Conservation (phyloP, 2,329 filamentous ascomycete species). For the Penicillium digitatum region DNA sequence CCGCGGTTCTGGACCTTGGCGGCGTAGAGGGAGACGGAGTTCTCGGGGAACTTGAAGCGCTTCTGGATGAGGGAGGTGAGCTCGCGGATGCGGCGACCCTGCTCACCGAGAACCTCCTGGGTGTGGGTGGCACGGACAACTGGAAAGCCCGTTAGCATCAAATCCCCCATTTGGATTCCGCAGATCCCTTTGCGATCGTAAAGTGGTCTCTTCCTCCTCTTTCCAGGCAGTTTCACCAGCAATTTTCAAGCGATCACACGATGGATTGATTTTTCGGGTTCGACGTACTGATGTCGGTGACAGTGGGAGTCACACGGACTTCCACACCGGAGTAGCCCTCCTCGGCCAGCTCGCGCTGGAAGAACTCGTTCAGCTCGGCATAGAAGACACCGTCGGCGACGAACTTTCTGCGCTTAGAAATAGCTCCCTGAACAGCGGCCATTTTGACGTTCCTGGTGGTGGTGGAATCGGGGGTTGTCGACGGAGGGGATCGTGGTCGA, state of each 20-base stretch:
- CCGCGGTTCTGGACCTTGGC: conserved; percentile 99
- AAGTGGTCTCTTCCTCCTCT: conserved; percentile 1
- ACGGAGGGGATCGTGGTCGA: conserved; percentile 35
- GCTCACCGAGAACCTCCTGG: conserved; percentile 99
- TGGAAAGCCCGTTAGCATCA: conserved; percentile 37
- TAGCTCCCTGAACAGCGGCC: conserved; percentile 51
- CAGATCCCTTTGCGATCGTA: conserved; percentile 1
- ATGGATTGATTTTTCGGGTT: conserved; percentile 17
- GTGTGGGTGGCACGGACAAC: conserved; percentile 99
- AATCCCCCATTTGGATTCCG: conserved; percentile 7
- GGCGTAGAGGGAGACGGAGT: conserved; percentile 99
- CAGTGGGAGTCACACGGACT: conserved; percentile 98
- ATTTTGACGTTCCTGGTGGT: conserved; percentile 42
- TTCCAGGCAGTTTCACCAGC: conserved; percentile 12
- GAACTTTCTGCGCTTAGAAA: conserved; percentile 63
- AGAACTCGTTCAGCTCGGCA: conserved; percentile 99
- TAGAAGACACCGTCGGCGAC: conserved; percentile 99
- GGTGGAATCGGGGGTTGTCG: conserved; percentile 33
- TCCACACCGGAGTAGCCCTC: conserved; percentile 99
- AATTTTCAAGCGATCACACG: conserved; percentile 15
- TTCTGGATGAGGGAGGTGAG: conserved; percentile 99
- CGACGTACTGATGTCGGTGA: conserved; percentile 88
- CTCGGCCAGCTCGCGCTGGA: conserved; percentile 99
- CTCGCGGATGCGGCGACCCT: conserved; percentile 99
- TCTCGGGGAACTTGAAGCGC: conserved; percentile 99